Evolutionary conservation across 495 filamentous ascomycete species (phyloP).

Genomic region (Xylaria intraflava): DNA sequence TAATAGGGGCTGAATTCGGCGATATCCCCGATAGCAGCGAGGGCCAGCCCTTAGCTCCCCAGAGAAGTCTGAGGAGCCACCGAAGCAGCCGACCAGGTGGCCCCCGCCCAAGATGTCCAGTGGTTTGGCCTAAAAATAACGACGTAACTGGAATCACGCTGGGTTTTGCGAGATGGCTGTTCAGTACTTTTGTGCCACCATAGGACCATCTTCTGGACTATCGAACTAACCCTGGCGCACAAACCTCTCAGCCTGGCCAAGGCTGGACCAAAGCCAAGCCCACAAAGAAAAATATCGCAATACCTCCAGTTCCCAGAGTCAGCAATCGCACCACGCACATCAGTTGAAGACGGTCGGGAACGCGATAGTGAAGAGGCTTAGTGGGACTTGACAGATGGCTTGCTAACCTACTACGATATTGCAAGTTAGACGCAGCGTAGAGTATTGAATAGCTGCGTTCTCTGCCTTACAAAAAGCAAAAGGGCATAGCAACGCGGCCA

Average conservation of each 20-base stretch:
- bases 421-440: neutral
- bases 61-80: slow-evolving; percentile 81
- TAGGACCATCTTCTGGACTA: slow-evolving; percentile 68
- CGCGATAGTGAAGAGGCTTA: neutral
- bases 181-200: slow-evolving; percentile 67
- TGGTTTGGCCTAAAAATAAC: slow-evolving; percentile 78
- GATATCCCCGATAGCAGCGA: slow-evolving; percentile 84
- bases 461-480: neutral
- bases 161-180: slow-evolving; percentile 77
- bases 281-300: slow-evolving; percentile 77
- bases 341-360: slow-evolving; percentile 3
- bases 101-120: slow-evolving; percentile 87
- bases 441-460: slow-evolving; percentile 1
- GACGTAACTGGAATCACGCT: slow-evolving; percentile 74
- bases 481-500: slow-evolving; percentile 66
- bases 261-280: slow-evolving; percentile 68
- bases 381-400: slow-evolving; percentile 54
- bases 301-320: slow-evolving; percentile 43
- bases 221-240: slow-evolving; percentile 69
- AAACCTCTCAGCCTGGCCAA: slow-evolving; percentile 64
- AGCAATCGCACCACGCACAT: slow-evolving; percentile 5
- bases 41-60: slow-evolving; percentile 88
- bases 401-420: slow-evolving; percentile 55
- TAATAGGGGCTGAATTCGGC: slow-evolving; percentile 85
- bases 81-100: slow-evolving; percentile 71